Conservation (phyloP, 2,329 filamentous ascomycete genomes). For the Macrophomina phaseolina region DNA sequence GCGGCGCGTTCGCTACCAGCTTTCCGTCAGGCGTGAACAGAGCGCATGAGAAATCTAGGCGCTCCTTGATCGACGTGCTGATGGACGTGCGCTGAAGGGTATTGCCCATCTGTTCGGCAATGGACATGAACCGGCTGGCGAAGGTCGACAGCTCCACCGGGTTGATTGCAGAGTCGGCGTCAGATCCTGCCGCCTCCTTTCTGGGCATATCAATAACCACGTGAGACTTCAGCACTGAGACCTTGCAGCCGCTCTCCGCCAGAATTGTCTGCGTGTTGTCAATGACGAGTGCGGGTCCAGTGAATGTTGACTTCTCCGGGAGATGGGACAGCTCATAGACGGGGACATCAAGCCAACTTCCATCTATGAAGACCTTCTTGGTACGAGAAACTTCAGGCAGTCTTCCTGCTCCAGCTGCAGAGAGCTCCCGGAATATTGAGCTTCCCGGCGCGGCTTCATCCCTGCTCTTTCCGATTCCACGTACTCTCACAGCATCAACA, state of each 20-base stretch:
- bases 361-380: constrained; percentile 31
- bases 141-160: constrained; percentile 32
- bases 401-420: too few relatives aligned
- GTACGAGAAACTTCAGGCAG: neutral
- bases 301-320: constrained; percentile 31
- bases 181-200: constrained; percentile 36
- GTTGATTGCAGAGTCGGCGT: constrained; percentile 16
- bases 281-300: constrained; percentile 41
- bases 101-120: constrained; percentile 37
- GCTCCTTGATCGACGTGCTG: constrained; percentile 37
- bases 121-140: constrained; percentile 36
- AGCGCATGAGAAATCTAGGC: constrained; percentile 37
- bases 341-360: constrained; percentile 32
- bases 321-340: constrained; percentile 36
- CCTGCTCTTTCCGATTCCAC: constrained; percentile 22
- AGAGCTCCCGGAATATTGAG: constrained; percentile 14
- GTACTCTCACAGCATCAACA: constrained; percentile 18
- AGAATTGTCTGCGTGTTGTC: constrained; percentile 56
- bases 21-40: constrained; percentile 34
- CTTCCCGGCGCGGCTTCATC: neutral
- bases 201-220: constrained; percentile 48
- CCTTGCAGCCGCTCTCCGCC: constrained; percentile 45
- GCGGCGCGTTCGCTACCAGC: constrained; percentile 37
- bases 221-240: constrained; percentile 45
- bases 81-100: constrained; percentile 36